Conservation (phyloP, 208 protist species). For the Acanthamoeba culbertsoni region DNA sequence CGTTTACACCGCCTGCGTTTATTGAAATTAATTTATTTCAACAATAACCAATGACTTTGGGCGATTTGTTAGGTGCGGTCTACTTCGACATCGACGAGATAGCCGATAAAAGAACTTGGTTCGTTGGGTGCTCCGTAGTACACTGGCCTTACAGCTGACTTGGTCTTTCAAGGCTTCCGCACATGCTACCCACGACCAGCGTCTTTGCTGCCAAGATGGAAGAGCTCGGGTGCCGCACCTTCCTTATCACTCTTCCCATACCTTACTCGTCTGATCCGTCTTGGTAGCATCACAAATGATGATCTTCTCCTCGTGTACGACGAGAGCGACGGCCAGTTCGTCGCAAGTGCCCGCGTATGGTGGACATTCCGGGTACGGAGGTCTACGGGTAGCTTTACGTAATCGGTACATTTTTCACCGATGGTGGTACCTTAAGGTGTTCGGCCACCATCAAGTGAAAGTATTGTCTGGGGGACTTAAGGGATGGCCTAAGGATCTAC, state of each 20-base stretch:
- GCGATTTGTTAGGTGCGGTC: background rate
- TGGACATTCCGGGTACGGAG: conserved; percentile 34
- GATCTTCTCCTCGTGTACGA: conserved; percentile 11
- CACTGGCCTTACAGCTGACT: background rate
- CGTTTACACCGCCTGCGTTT: background rate
- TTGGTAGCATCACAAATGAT: background rate
- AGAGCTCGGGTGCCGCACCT: background rate
- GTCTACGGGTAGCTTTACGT: background rate
- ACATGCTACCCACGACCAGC: conserved; percentile 20
- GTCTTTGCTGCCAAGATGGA: background rate
- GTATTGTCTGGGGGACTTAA: background rate
- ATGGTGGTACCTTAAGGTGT: background rate
- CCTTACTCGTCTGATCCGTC: background rate
- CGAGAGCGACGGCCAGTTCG: conserved; percentile 25
- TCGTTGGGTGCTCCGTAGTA: background rate
- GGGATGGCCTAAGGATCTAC: background rate
- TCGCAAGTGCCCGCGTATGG: conserved; percentile 17
- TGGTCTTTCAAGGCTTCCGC: background rate
- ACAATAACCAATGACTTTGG: background rate
- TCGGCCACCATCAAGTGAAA: background rate
- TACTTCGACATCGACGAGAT: conserved; percentile 35
- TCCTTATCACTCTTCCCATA: background rate
- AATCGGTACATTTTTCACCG: background rate
- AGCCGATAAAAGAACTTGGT: background rate
- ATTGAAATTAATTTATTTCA: background rate